Conservation (phyloP, 352 stramenopile genomes). For the Phytophthora uliginosa region DNA sequence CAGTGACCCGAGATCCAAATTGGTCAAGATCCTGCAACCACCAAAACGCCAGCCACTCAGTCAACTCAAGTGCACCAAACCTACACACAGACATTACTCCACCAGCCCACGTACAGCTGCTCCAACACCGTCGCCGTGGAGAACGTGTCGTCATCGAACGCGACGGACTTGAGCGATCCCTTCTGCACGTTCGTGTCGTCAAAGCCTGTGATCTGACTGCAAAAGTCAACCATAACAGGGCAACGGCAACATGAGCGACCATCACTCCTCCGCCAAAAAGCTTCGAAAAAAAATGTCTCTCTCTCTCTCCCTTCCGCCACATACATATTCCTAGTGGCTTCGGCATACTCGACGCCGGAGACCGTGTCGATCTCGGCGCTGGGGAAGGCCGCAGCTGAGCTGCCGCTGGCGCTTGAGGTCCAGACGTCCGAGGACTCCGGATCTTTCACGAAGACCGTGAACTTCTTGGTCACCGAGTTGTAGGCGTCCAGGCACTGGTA, state of each 20-base stretch:
- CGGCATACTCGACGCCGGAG: constrained; percentile 45
- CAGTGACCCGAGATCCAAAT: constrained; percentile 65
- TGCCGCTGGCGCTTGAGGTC: constrained; percentile 33
- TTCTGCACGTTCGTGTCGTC: constrained; percentile 65
- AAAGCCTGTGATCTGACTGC: constrained; percentile 81
- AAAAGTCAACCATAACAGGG: constrained; percentile 12
- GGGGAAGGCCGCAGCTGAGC: constrained; percentile 45
- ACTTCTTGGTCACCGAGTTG: constrained; percentile 54
- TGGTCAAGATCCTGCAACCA: constrained; percentile 55
- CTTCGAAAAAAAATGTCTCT: neutral
- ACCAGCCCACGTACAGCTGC: constrained; percentile 50
- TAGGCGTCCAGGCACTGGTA: constrained; percentile 80
- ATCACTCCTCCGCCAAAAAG: neutral
- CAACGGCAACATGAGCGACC: constrained; percentile 12
- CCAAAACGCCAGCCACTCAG: neutral
- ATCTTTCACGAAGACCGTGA: constrained; percentile 82
- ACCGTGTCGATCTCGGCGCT: constrained; percentile 65
- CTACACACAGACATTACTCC: too few relatives aligned
- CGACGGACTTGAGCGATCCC: constrained; percentile 62
- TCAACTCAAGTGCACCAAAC: neutral
- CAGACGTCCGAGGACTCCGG: constrained; percentile 56
- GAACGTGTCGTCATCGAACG: constrained; percentile 62
- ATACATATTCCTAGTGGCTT: constrained; percentile 62
- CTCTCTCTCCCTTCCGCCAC: constrained; percentile 10
- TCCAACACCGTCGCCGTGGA: constrained; percentile 43